phyloP scores from a whole-genome alignment of 225 moss, liverwort and hornwort species.

The Anthoceros angustus region DNA sequence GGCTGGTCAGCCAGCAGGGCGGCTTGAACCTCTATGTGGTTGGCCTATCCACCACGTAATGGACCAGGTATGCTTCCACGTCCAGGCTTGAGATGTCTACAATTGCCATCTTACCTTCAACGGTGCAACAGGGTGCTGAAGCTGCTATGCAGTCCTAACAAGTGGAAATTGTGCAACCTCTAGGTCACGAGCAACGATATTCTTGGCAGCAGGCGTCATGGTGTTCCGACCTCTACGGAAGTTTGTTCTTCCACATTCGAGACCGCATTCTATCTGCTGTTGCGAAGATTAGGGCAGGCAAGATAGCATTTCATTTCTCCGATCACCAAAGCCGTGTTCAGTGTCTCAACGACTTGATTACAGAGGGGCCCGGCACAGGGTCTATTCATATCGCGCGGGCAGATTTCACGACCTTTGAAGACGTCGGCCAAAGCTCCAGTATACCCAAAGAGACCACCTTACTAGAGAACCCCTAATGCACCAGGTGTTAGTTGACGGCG shows the following conservation, averaged over 20 bases:
- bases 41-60: not conserved
- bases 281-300: not conserved
- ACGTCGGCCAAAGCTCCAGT: too few relatives aligned
- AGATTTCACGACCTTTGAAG: not conserved
- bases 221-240: not conserved
- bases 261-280: not conserved
- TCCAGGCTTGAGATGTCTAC: not conserved
- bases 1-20: not conserved
- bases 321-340: not conserved
- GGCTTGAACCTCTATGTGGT: not conserved
- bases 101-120: not conserved
- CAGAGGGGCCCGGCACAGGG: not conserved
- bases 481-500: too few relatives aligned
- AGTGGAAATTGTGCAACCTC: too few relatives aligned
- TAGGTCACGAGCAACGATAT: too few relatives aligned
- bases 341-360: not conserved
- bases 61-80: not conserved
- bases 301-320: not conserved
- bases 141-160: too few relatives aligned
- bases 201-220: too few relatives aligned
- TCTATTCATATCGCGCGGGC: not conserved
- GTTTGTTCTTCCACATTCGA: not conserved
- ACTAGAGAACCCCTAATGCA: too few relatives aligned
- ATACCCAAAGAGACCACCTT: too few relatives aligned
- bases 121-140: too few relatives aligned